These are phyloP conservation scores for Monosporascus ibericus DNA, from an alignment of 2,329 filamentous ascomycete genomes.

Conservation along the genomic window DNA sequence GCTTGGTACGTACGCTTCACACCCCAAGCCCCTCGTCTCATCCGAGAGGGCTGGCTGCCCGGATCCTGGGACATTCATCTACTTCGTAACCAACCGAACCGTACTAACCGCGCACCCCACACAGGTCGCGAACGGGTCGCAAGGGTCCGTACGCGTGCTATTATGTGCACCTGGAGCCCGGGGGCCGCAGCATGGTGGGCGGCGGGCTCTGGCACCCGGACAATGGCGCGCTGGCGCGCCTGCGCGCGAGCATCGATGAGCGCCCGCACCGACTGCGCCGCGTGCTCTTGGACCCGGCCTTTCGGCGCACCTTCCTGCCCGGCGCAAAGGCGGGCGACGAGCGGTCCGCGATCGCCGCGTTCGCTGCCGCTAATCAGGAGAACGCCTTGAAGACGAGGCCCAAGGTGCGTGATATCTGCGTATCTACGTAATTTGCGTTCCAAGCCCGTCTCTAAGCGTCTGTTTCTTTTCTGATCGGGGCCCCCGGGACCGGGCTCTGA, in stretches of 20 bases:
- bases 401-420: constrained; percentile 51
- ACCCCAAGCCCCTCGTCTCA: constrained; percentile 14
- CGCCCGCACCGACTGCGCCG: constrained; percentile 64
- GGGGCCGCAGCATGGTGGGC: constrained; percentile 65
- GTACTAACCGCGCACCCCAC: neutral
- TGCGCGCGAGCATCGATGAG: constrained; percentile 71
- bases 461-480: no score
- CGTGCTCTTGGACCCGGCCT: constrained; percentile 53
- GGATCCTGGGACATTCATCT: no score
- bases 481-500: no score
- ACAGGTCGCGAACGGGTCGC: constrained; percentile 71
- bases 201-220: constrained; percentile 81
- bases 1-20: constrained; percentile 51
- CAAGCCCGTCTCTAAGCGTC: no score
- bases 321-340: constrained; percentile 44
- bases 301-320: constrained; percentile 61
- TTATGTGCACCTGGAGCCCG: constrained; percentile 77
- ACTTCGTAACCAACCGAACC: no score
- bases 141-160: constrained; percentile 87
- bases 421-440: no score
- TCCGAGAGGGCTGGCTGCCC: no score
- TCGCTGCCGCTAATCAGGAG: constrained; percentile 62
- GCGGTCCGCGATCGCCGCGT: constrained; percentile 56
- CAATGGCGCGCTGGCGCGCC: constrained; percentile 52
- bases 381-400: constrained; percentile 80